Percentiles rank a stretch among this genome's conserved stretches.
Evolutionary conservation across 257 asterid species (phyloP).

Genomic region (Ilex asprella): DNA sequence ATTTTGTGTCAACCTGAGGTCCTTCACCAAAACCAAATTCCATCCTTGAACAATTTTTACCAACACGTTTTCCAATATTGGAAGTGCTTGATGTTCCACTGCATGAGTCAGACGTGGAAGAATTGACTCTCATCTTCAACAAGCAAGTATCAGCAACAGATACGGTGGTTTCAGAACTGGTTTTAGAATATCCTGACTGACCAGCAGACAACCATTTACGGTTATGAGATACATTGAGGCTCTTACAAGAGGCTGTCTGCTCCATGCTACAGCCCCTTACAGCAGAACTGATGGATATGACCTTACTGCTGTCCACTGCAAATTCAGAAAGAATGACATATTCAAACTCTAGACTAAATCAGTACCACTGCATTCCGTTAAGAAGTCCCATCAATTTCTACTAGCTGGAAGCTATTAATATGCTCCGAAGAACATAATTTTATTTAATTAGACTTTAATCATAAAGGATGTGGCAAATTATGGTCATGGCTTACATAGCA

Average conservation of each 20-base stretch:
- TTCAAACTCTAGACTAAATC: conserved; percentile 2
- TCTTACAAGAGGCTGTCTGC: conserved; percentile 32
- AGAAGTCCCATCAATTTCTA: too few relatives aligned
- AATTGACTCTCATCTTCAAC: conserved; percentile 50
- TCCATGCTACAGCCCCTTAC: conserved; percentile 31
- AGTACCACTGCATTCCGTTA: too few relatives aligned
- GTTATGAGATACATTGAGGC: conserved; percentile 26
- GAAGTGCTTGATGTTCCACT: conserved; percentile 39
- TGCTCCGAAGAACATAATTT: too few relatives aligned
- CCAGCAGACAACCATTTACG: conserved; percentile 23
- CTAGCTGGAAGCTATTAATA: too few relatives aligned
- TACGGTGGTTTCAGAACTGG: conserved; percentile 30
- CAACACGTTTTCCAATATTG: conserved; percentile 15
- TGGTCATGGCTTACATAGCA: too few relatives aligned
- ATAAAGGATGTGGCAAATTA: too few relatives aligned
- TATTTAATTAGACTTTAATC: too few relatives aligned
- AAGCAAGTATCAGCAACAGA: conserved; percentile 34
- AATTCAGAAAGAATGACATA: conserved; percentile 3
- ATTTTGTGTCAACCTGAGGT: conserved; percentile 16
- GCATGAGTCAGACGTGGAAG: conserved; percentile 47
- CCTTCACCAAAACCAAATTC: conserved; percentile 24
- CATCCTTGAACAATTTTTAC: conserved; percentile 23
- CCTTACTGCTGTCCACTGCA: conserved; percentile 24
- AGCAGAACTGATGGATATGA: conserved; percentile 26
- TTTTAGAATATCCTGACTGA: conserved; percentile 23